Evolutionary conservation across 2,329 filamentous ascomycete species (phyloP).

Genomic region (Diplodia scrobiculata): DNA sequence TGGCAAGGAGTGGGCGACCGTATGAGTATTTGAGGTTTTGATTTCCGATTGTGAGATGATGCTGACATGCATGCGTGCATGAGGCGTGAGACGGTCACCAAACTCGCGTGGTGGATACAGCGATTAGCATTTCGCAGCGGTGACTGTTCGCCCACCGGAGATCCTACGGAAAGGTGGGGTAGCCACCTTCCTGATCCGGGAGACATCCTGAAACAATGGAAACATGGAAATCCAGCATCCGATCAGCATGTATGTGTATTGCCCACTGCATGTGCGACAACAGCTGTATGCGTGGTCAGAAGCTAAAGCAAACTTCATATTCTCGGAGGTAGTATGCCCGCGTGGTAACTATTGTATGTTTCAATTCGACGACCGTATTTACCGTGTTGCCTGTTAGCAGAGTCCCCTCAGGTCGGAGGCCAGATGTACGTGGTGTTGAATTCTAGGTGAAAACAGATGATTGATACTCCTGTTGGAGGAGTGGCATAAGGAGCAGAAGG

Average conservation of each 20-base stretch:
- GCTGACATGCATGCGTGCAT: neutral
- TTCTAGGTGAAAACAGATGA: too few relatives aligned
- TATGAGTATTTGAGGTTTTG: neutral
- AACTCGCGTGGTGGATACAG: neutral
- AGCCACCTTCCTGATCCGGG: neutral
- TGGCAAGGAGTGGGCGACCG: neutral
- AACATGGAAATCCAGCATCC: neutral
- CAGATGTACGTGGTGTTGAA: too few relatives aligned
- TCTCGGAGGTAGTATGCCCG: too few relatives aligned
- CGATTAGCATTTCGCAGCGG: neutral
- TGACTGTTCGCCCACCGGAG: neutral
- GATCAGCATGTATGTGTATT: neutral
- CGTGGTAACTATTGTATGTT: too few relatives aligned
- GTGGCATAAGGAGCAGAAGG: too few relatives aligned
- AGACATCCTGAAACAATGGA: neutral
- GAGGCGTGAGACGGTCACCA: neutral
- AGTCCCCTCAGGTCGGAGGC: too few relatives aligned
- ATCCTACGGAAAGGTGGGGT: neutral
- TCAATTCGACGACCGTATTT: too few relatives aligned
- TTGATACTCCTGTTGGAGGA: too few relatives aligned
- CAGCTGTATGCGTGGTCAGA: too few relatives aligned
- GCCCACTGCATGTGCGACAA: neutral
- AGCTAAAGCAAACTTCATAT: too few relatives aligned
- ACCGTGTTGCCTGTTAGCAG: neutral
- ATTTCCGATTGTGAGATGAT: neutral